A percentile compares a stretch with the other conserved stretches of the same genome.
Conservation (phyloP, 371 early-diverging fungal genomes). For the Blakeslea trispora region DNA sequence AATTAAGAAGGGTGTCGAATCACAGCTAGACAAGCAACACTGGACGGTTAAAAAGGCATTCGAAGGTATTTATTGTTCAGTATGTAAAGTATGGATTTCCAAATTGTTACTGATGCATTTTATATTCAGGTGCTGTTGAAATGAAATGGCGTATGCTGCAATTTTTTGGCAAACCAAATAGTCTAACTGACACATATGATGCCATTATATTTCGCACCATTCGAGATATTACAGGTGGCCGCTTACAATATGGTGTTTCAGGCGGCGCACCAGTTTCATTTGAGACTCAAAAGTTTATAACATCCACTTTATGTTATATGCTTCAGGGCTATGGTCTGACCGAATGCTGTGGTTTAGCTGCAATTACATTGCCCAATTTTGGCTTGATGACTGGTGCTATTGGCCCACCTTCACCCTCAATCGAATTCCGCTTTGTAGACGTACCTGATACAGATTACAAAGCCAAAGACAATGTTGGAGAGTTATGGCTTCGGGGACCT, state of each 20-base stretch:
- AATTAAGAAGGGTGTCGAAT: conserved; percentile 78
- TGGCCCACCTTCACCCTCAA: conserved; percentile 75
- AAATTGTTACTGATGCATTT: neutral
- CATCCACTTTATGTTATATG: conserved; percentile 71
- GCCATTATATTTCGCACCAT: conserved; percentile 79
- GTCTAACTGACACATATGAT: conserved; percentile 74
- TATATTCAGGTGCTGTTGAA: conserved; percentile 62
- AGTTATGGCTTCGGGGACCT: conserved; percentile 92
- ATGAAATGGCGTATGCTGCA: conserved; percentile 71
- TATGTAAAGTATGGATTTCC: too few species aligned
- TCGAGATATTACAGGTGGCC: conserved; percentile 84
- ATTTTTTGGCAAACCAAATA: conserved; percentile 55
- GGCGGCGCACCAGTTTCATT: conserved; percentile 92
- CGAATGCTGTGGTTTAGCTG: conserved; percentile 53
- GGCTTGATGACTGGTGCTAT: conserved; percentile 59
- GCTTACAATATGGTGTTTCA: conserved; percentile 76
- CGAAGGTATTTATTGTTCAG: conserved; percentile 25
- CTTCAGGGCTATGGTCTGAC: conserved; percentile 81
- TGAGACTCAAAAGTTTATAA: conserved; percentile 85
- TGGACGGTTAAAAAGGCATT: conserved; percentile 60
- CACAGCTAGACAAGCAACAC: conserved; percentile 64
- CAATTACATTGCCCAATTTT: conserved; percentile 49
- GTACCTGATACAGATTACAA: conserved; percentile 80
- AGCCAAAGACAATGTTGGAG: conserved; percentile 67
- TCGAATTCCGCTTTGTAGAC: conserved; percentile 83